These are phyloP conservation scores for Hortiboletus campestris DNA, from an alignment of 768 basidiomycete species.

Conservation along the genomic window DNA sequence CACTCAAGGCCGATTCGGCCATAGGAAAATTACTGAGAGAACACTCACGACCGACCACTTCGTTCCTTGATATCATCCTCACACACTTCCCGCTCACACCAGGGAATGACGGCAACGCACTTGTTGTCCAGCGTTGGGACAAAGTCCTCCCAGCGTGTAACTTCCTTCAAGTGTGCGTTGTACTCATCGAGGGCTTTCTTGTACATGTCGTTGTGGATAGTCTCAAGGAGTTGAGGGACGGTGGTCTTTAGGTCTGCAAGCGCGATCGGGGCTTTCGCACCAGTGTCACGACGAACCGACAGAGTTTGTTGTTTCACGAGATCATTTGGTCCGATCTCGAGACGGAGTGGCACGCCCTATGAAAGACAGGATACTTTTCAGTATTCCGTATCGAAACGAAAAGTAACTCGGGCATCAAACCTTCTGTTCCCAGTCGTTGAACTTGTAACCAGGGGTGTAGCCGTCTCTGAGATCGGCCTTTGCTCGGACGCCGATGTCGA, in stretches of 20 bases:
- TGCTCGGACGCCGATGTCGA: conserved; percentile 72
- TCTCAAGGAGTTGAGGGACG: conserved; percentile 69
- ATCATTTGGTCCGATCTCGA: conserved; percentile 96
- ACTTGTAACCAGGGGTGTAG: conserved; percentile 98
- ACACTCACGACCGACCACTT: conserved; percentile 71
- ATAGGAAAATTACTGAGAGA: background rate
- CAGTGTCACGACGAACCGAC: conserved; percentile 79
- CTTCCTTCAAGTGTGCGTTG: conserved; percentile 63
- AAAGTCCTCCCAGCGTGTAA: conserved; percentile 89
- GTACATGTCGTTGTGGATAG: conserved; percentile 91
- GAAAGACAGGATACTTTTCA: conserved; percentile 1
- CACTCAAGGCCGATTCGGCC: background rate
- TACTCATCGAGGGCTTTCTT: conserved; percentile 70
- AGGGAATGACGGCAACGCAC: conserved; percentile 85
- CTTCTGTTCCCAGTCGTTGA: conserved; percentile 99
- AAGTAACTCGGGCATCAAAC: conserved; percentile 36
- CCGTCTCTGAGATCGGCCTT: conserved; percentile 92
- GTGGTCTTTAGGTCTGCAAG: conserved; percentile 46
- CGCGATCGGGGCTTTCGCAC: conserved; percentile 55
- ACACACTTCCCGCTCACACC: conserved; percentile 92
- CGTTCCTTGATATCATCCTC: conserved; percentile 99
- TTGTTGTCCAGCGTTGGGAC: conserved; percentile 90
- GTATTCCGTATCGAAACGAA: background rate
- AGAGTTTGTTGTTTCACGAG: conserved; percentile 79
- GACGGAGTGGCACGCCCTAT: conserved; percentile 93